A percentile compares a stretch with the other conserved stretches of the same genome.
Evolutionary conservation across 208 protist genomes (phyloP).

Genomic region (Leptomonas pyrrhocoris): DNA sequence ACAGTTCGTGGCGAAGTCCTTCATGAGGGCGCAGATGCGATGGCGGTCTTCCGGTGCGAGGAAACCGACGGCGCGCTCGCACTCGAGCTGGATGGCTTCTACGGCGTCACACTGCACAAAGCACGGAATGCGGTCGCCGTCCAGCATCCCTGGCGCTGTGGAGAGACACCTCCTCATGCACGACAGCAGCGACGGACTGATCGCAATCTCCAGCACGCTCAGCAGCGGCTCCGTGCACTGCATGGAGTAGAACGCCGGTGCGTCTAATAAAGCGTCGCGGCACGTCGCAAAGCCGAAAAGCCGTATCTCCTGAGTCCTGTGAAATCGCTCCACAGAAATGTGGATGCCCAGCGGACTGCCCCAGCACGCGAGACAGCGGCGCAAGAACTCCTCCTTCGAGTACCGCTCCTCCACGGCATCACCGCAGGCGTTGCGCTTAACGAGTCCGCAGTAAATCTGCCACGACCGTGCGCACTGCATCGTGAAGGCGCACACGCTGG

Average conservation of each 20-base stretch:
- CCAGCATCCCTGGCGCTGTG: slow-evolving; percentile 55
- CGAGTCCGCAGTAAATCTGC: slow-evolving; percentile 60
- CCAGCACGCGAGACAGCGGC: slow-evolving; percentile 54
- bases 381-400: slow-evolving; percentile 64
- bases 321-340: slow-evolving; percentile 27
- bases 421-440: slow-evolving; percentile 34
- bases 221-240: slow-evolving; percentile 24
- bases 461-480: slow-evolving; percentile 61
- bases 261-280: slow-evolving; percentile 23
- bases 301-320: slow-evolving; percentile 25
- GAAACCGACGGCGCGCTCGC: slow-evolving; percentile 78
- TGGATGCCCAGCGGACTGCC: slow-evolving; percentile 70
- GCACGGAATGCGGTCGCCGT: slow-evolving; percentile 26
- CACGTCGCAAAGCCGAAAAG: slow-evolving; percentile 36
- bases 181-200: slow-evolving; percentile 53
- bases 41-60: slow-evolving; percentile 48
- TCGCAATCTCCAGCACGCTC: slow-evolving; percentile 47
- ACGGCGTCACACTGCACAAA: slow-evolving; percentile 62
- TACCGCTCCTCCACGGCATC: slow-evolving; percentile 35
- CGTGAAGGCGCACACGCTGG: slow-evolving; percentile 63
- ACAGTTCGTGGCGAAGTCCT: slow-evolving; percentile 35
- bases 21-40: slow-evolving; percentile 42
- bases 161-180: slow-evolving; percentile 57
- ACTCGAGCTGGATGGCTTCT: slow-evolving; percentile 62
- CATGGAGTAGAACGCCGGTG: slow-evolving; percentile 26